Evolutionary conservation across 305 asterid species (phyloP).

Genomic region (Solanum hybrid): DNA sequence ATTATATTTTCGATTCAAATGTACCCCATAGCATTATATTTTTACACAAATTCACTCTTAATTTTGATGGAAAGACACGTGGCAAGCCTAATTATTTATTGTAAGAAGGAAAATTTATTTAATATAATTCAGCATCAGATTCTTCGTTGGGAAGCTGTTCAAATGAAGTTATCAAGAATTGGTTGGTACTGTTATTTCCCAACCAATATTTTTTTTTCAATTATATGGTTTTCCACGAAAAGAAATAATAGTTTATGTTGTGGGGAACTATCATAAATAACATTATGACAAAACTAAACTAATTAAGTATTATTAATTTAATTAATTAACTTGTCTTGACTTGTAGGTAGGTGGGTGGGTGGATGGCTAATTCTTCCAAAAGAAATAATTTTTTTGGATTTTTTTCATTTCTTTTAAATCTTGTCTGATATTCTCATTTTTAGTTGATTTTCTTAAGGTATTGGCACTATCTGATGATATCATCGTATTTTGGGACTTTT

Average conservation of each 20-base stretch:
- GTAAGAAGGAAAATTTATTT: not conserved
- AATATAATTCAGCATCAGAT: not conserved
- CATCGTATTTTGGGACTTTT: conserved; percentile 16
- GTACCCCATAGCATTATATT: rapidly evolving
- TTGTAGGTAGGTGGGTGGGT: conserved; percentile 13
- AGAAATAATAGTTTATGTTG: conserved; percentile 7
- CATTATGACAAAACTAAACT: conserved; percentile 13
- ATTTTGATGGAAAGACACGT: not conserved
- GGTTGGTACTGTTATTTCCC: not conserved
- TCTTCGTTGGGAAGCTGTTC: conserved; percentile 6
- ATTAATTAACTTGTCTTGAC: conserved; percentile 7
- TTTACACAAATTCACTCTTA: no score
- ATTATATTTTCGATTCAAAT: no score
- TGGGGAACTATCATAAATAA: not conserved
- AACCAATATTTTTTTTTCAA: not conserved
- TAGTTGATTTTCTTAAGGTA: conserved; percentile 7
- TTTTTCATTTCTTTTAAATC: not conserved
- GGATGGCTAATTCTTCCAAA: conserved; percentile 23
- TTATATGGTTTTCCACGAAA: not conserved
- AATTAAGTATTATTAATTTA: not conserved
- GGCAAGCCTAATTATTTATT: not conserved
- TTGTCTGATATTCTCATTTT: conserved; percentile 14
- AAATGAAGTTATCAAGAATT: conserved; percentile 2
- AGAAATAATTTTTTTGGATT: conserved; percentile 8
- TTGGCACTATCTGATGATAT: conserved; percentile 38